A percentile compares a stretch with the other conserved stretches of the same genome.
Evolutionary conservation across 78 protist species (phyloP).

Genomic region (Dictyostelium citrinum): DNA sequence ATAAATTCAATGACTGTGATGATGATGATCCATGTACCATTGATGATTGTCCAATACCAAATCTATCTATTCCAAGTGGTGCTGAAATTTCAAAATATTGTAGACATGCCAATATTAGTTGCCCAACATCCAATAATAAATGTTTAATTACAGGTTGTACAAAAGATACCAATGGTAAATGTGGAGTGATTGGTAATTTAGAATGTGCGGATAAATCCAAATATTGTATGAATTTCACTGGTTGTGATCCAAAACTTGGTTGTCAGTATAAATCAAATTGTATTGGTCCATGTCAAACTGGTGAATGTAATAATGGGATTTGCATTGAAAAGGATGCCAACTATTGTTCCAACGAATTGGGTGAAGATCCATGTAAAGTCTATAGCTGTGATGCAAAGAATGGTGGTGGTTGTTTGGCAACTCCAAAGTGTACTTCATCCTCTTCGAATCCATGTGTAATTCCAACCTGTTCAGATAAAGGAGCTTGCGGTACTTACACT

Average conservation of each 20-base stretch:
- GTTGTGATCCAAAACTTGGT: background rate
- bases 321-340: background rate
- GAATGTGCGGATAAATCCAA: background rate
- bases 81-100: background rate
- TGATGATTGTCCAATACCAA: slow-evolving; percentile 36
- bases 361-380: slow-evolving; percentile 17
- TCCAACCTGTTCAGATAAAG: background rate
- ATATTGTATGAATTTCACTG: background rate
- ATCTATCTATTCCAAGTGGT: background rate
- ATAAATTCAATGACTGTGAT: background rate
- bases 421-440: background rate
- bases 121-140: background rate
- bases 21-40: slow-evolving; percentile 48
- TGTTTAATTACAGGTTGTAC: background rate
- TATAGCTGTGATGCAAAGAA: slow-evolving; percentile 13
- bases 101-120: background rate
- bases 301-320: background rate
- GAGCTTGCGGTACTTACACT: background rate
- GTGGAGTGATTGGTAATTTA: background rate
- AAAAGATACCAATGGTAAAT: background rate
- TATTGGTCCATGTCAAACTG: background rate
- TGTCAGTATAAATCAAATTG: background rate
- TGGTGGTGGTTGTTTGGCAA: background rate
- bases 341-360: background rate
- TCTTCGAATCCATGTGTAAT: background rate